Evolutionary conservation across 2,329 filamentous ascomycete species (phyloP), one percentile per base, ranked within the genome.

Genomic region (Penicillium sp.): DNA sequence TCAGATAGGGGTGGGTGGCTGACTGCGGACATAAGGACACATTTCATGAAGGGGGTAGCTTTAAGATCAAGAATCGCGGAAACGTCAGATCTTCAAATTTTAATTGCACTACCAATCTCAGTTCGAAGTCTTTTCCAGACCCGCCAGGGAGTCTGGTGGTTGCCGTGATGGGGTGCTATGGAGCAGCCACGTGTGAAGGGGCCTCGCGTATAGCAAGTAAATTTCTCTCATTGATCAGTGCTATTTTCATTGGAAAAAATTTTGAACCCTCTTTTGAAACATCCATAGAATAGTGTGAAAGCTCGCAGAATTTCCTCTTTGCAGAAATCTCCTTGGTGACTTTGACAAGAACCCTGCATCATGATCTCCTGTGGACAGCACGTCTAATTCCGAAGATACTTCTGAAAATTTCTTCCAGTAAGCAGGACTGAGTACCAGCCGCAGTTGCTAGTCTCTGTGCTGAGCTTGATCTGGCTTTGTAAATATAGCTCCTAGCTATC

Each of bases 181-280:
- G 40, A 42, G n/a, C 40, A 42, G n/a, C 40, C 40, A 1, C n/a
- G 7, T n/a, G n/a, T 22, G 19, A 42, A 42, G 2, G n/a, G n/a
- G n/a, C 40, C 40, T 11, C 22, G n/a, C 16, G 22, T 42, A 10
- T 49, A 60, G n/a, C 59, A 60, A 30, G 56, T 25, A 30, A 46
- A 57, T 11, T n/a, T 19, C 57, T 60, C 4, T 28, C 2, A 48
- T 33, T 30, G 22, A 22, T 42, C 7, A 42, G 40, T 42, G 5
- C 4, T 1, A 1, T 13, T n/a, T 22, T 42, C 6, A 11, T 4
- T 22, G 6, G 6, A 42, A 22, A 1, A 42, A 4, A 0, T 19
- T 42, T 22, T 11, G 2, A 42, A 10, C 6, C 13, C 6, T n/a
- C 6, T 19, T 42, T 42, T 42, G 1, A 19, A 42, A 16, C n/a